A percentile compares a stretch with the other conserved stretches of the same genome.
Evolutionary conservation across 2,329 filamentous ascomycete species (phyloP).

Genomic region (Zopfia rhizophila): DNA sequence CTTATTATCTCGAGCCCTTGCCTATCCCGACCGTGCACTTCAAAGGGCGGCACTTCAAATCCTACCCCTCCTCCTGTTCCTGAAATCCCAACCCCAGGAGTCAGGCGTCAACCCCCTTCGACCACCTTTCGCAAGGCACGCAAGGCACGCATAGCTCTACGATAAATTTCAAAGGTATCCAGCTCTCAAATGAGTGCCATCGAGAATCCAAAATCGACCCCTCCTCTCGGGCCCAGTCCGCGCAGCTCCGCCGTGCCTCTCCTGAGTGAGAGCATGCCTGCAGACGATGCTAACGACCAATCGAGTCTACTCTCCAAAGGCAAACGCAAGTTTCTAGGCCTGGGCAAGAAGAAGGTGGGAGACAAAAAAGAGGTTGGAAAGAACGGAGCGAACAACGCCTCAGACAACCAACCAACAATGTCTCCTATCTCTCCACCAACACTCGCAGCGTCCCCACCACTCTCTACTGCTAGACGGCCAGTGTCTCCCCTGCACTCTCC

Average conservation of each 20-base stretch:
- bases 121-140: too few relatives aligned
- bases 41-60: not conserved
- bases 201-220: slow-evolving; percentile 25
- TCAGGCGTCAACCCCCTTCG: too few relatives aligned
- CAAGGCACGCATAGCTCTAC: too few relatives aligned
- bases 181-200: slow-evolving; percentile 34
- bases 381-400: slow-evolving; percentile 14
- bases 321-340: slow-evolving; percentile 49
- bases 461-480: slow-evolving; percentile 9
- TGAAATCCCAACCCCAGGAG: too few relatives aligned
- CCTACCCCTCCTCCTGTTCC: slow-evolving; percentile 1
- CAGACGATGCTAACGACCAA: slow-evolving; percentile 28
- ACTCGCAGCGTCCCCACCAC: slow-evolving; percentile 40
- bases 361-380: slow-evolving; percentile 25
- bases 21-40: too few relatives aligned
- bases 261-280: slow-evolving; percentile 32
- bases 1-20: too few relatives aligned
- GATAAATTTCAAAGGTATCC: not conserved
- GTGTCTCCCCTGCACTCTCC: slow-evolving; percentile 39
- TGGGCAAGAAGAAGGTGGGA: slow-evolving; percentile 49
- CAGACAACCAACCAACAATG: slow-evolving; percentile 20
- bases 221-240: slow-evolving; percentile 22
- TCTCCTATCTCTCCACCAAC: slow-evolving; percentile 34
- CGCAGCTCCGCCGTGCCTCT: slow-evolving; percentile 31
- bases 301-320: slow-evolving; percentile 41